Evolutionary conservation across 345 rosid species (phyloP).

Genomic region (Pugionium dolabratum): DNA sequence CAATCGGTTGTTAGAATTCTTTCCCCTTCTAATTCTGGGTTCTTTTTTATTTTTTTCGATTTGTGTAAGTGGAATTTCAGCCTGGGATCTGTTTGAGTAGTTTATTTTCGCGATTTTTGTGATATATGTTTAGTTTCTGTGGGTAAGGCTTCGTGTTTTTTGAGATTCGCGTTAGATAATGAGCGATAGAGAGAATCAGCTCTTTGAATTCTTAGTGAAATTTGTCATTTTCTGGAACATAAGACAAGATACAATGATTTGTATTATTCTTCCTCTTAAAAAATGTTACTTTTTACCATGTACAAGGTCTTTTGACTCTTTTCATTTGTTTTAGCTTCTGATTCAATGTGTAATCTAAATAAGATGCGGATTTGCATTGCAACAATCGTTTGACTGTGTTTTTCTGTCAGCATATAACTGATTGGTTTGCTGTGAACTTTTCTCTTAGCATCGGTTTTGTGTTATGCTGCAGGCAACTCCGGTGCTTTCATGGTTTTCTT

Average conservation of each 20-base stretch:
- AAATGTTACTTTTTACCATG: not conserved
- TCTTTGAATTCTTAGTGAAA: not conserved
- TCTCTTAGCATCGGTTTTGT: slow-evolving; percentile 24
- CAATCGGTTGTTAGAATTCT: slow-evolving; percentile 58
- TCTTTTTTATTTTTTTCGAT: slow-evolving; percentile 1
- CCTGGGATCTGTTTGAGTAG: slow-evolving; percentile 23
- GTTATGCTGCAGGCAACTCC: slow-evolving; percentile 58
- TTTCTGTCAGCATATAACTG: not conserved
- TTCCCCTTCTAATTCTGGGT: not conserved
- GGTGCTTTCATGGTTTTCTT: slow-evolving; percentile 52
- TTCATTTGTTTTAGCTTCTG: not conserved
- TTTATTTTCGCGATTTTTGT: slow-evolving; percentile 1
- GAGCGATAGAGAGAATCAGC: not conserved
- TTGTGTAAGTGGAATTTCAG: not conserved
- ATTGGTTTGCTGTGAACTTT: not conserved
- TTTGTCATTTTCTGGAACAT: not conserved
- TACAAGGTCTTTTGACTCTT: not conserved
- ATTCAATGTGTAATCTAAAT: slow-evolving; percentile 4
- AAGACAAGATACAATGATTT: not conserved
- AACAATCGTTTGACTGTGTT: not conserved
- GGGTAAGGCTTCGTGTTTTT: not conserved
- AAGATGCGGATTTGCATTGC: not conserved
- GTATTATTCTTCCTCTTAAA: not conserved
- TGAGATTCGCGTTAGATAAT: not conserved
- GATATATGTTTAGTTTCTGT: slow-evolving; percentile 4